Evolutionary conservation across 179 eudicot species (phyloP).

Genomic region (Drosera spatulata): DNA sequence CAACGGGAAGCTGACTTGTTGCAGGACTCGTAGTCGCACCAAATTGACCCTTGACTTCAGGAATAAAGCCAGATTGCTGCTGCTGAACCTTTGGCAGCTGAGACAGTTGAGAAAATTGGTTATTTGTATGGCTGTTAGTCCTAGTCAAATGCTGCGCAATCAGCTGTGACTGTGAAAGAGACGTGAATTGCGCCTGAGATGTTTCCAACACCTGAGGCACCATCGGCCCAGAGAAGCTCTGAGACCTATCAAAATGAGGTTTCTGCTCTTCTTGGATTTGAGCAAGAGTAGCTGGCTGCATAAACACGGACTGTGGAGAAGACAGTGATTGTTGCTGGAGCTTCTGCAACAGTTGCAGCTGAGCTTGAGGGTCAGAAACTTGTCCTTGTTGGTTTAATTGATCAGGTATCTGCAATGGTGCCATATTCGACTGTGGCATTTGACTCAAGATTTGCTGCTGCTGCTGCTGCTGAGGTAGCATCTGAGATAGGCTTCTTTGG

Average conservation of each 20-base stretch:
- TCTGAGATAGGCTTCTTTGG: constrained; percentile 41
- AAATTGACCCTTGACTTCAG: constrained; percentile 36
- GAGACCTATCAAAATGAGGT: constrained; percentile 38
- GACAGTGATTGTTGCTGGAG: constrained; percentile 54
- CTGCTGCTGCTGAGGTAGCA: constrained; percentile 22
- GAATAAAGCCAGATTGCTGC: constrained; percentile 33
- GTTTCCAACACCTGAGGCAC: constrained; percentile 37
- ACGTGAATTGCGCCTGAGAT: constrained; percentile 23
- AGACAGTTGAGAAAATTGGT: constrained; percentile 18
- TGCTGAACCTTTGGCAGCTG: constrained; percentile 43
- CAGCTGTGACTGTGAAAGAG: constrained; percentile 40
- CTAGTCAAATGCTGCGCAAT: constrained; percentile 38
- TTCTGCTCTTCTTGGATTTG: constrained; percentile 53
- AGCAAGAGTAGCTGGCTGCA: constrained; percentile 28
- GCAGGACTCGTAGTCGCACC: constrained; percentile 19
- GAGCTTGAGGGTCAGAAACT: constrained; percentile 50
- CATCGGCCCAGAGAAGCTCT: constrained; percentile 47
- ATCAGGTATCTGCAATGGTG: constrained; percentile 45
- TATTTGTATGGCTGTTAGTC: constrained; percentile 27
- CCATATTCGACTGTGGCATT: constrained; percentile 34
- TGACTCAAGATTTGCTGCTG: constrained; percentile 27
- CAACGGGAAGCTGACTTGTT: constrained; percentile 40
- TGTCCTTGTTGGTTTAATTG: constrained; percentile 45
- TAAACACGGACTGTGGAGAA: constrained; percentile 49
- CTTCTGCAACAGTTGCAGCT: constrained; percentile 68